Evolutionary conservation across 768 basidiomycete genomes (phyloP).

Genomic region (Termitomyces sp.): DNA sequence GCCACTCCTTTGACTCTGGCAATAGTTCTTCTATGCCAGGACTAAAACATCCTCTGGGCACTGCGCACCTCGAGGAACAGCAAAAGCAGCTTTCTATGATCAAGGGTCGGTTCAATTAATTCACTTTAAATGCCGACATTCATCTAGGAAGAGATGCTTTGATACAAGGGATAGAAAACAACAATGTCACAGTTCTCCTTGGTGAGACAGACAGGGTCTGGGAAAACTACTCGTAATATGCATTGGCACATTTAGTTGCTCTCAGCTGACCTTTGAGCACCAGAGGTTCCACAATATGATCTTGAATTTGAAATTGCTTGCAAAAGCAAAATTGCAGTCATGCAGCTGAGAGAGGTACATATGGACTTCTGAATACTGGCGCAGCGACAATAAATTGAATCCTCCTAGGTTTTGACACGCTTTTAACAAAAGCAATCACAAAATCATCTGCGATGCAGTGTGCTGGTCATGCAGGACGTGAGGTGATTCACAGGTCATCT

Average conservation of each 20-base stretch:
- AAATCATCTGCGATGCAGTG: conserved; percentile 90
- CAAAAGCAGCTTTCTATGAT: conserved; percentile 68
- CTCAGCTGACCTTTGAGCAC: background rate
- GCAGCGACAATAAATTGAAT: background rate
- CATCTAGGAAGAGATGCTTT: conserved; percentile 78
- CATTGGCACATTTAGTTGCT: background rate
- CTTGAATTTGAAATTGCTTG: conserved; percentile 74
- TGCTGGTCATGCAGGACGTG: conserved; percentile 93
- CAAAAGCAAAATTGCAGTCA: conserved; percentile 79
- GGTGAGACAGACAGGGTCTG: conserved; percentile 98
- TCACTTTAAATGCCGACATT: conserved; percentile 26
- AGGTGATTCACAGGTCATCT: conserved; percentile 37
- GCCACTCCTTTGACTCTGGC: no score
- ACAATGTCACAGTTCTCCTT: conserved; percentile 84
- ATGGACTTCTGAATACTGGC: background rate
- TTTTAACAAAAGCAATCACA: conserved; percentile 77
- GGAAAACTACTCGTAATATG: conserved; percentile 87
- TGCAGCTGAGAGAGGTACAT: conserved; percentile 89
- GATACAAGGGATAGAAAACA: conserved; percentile 61
- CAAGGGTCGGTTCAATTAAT: conserved; percentile 41
- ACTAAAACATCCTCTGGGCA: no score
- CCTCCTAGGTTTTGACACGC: conserved; percentile 76
- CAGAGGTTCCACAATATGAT: conserved; percentile 96
- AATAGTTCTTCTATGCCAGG: no score
- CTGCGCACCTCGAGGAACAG: no score